A percentile compares a stretch with the other conserved stretches of the same genome.
Evolutionary conservation across 2,329 filamentous ascomycete genomes (phyloP).

Genomic region (Cordyceps tenuipes): DNA sequence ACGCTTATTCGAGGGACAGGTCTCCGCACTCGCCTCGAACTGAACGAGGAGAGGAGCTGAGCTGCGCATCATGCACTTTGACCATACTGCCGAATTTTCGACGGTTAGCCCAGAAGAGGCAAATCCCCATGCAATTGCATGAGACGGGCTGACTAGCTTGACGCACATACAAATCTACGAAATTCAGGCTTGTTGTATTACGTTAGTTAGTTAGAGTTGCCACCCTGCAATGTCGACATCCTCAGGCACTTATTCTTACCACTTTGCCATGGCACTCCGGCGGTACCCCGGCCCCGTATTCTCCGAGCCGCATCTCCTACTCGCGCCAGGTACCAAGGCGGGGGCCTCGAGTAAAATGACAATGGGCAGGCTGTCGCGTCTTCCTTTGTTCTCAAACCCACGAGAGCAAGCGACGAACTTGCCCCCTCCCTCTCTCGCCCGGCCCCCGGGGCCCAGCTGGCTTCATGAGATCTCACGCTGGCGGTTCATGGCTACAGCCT

Average conservation of each 20-base stretch:
- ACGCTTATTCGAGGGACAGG: not conserved
- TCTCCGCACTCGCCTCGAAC: not conserved
- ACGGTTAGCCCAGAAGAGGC: not conserved
- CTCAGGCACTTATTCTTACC: no score
- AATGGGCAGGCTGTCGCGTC: no score
- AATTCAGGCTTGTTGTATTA: no score
- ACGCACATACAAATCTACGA: no score
- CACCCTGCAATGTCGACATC: no score
- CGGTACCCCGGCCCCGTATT: not conserved
- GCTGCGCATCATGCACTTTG: not conserved
- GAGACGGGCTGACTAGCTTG: not conserved
- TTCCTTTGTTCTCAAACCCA: not conserved
- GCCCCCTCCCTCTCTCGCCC: no score
- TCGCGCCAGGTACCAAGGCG: not conserved
- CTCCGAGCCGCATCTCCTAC: not conserved
- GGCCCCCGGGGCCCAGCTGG: no score
- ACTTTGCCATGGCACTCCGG: no score
- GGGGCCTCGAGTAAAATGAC: no score
- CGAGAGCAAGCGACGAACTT: not conserved
- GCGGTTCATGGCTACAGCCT: not conserved
- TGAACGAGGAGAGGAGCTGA: not conserved
- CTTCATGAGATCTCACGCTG: not conserved
- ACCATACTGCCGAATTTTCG: not conserved
- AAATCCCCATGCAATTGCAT: not conserved
- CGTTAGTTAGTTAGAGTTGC: no score